Percentiles rank a stretch among this genome's conserved stretches.
These are phyloP conservation scores for Debaryomyces tyrocola DNA, from an alignment of 805 yeast genomes.

Conservation along the genomic window DNA sequence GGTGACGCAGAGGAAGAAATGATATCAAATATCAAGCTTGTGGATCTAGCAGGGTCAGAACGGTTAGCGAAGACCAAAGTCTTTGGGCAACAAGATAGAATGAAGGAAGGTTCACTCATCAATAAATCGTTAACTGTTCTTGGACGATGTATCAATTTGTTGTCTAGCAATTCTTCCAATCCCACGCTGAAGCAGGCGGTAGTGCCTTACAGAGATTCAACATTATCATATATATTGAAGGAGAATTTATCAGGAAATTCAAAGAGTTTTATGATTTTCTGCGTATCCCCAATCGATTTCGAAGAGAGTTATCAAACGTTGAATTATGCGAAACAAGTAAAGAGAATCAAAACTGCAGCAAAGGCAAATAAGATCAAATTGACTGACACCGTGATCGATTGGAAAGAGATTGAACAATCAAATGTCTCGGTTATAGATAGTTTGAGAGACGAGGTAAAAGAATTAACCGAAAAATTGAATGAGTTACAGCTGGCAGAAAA, in stretches of 20 bases:
- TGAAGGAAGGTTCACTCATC: conserved; percentile 75
- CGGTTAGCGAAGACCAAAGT: conserved; percentile 63
- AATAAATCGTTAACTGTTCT: conserved; percentile 76
- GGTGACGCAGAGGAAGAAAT: conserved; percentile 48
- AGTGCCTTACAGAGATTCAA: conserved; percentile 74
- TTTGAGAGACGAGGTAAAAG: conserved; percentile 31
- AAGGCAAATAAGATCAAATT: conserved; percentile 36
- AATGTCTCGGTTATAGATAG: conserved; percentile 27
- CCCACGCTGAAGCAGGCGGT: conserved; percentile 27
- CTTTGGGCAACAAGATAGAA: conserved; percentile 50
- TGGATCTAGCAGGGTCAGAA: conserved; percentile 85
- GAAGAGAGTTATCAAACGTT: conserved; percentile 77
- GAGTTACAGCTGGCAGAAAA: conserved; percentile 7
- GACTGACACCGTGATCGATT: conserved; percentile 26
- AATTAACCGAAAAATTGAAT: conserved; percentile 25
- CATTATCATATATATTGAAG: conserved; percentile 70
- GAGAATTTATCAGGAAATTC: conserved; percentile 83
- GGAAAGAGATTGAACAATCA: conserved; percentile 27
- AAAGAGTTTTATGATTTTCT: conserved; percentile 86
- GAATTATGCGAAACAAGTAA: conserved; percentile 76
- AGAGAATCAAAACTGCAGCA: conserved; percentile 65
- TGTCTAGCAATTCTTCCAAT: conserved; percentile 42
- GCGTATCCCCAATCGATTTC: conserved; percentile 76
- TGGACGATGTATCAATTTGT: conserved; percentile 61
- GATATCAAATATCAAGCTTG: conserved; percentile 62